A percentile compares a stretch with the other conserved stretches of the same genome.
Conservation (phyloP, 371 early-diverging fungal species). For the Mucor mucedo region DNA sequence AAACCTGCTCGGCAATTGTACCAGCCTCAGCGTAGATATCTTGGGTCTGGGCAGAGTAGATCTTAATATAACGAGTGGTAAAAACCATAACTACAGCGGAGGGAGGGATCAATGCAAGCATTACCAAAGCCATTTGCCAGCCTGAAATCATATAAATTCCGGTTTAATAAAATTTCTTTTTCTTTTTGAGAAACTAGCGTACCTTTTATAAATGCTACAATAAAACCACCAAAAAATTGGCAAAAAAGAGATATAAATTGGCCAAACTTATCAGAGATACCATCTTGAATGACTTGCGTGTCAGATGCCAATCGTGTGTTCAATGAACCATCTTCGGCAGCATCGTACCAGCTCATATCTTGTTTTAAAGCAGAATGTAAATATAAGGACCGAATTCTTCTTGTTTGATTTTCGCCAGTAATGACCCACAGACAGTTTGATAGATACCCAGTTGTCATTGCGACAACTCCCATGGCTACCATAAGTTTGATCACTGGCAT, state of each 20-base stretch:
- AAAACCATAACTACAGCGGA: constrained; percentile 47
- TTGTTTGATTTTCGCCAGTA: constrained; percentile 39
- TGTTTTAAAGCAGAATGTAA: constrained; percentile 79
- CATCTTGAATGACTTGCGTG: constrained; percentile 79
- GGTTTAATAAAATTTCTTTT: neutral
- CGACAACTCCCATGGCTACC: constrained; percentile 42
- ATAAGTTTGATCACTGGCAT: constrained; percentile 35
- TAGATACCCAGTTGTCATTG: constrained; percentile 34
- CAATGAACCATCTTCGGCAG: constrained; percentile 61
- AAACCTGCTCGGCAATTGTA: constrained; percentile 64
- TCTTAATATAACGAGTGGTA: constrained; percentile 70
- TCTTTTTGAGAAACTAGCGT: neutral
- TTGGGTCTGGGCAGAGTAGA: constrained; percentile 38
- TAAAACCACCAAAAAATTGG: constrained; percentile 22
- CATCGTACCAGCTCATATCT: constrained; percentile 89
- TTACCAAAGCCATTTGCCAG: constrained; percentile 79
- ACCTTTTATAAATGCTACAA: constrained; percentile 66
- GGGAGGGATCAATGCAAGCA: constrained; percentile 70
- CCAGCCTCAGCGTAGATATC: constrained; percentile 46
- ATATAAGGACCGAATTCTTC: constrained; percentile 53
- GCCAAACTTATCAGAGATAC: constrained; percentile 85
- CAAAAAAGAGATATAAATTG: constrained; percentile 66
- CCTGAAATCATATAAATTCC: constrained; percentile 29
- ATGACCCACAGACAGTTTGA: constrained; percentile 44
- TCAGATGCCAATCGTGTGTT: constrained; percentile 76